Conservation (phyloP, 1,284 basidiomycete genomes). For the Tremellales sp. region DNA sequence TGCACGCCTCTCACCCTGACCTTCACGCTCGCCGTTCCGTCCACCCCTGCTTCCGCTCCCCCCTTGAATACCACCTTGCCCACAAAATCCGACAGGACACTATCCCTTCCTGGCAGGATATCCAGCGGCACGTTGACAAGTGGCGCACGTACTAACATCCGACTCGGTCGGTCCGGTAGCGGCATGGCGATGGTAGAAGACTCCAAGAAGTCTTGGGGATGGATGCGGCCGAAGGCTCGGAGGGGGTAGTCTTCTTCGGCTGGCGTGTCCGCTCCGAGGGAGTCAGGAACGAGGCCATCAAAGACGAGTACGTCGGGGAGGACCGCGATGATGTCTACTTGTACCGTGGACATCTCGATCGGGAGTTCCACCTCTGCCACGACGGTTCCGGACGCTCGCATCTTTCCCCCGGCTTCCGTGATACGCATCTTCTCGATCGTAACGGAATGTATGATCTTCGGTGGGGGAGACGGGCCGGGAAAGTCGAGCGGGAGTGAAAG, state of each 20-base stretch:
- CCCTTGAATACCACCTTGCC: slow-evolving; percentile 47
- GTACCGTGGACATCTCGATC: slow-evolving; percentile 25
- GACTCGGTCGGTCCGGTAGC: slow-evolving; percentile 7
- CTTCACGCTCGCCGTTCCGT: slow-evolving; percentile 37
- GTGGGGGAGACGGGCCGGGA: slow-evolving; percentile 40
- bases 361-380: slow-evolving; percentile 43
- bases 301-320: slow-evolving; percentile 45
- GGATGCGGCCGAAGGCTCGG: slow-evolving; percentile 26
- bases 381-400: slow-evolving; percentile 41
- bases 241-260: slow-evolving; percentile 12
- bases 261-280: slow-evolving; percentile 10
- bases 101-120: slow-evolving; percentile 41
- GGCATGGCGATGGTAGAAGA: not conserved
- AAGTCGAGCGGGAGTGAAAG: slow-evolving; percentile 36
- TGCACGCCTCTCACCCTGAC: slow-evolving; percentile 30
- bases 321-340: slow-evolving; percentile 36
- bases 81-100: slow-evolving; percentile 42
- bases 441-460: slow-evolving; percentile 42
- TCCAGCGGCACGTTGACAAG: slow-evolving; percentile 40
- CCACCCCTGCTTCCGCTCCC: slow-evolving; percentile 45
- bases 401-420: slow-evolving; percentile 32
- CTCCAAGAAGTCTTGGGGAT: slow-evolving; percentile 1
- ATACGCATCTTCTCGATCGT: slow-evolving; percentile 47
- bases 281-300: slow-evolving; percentile 34
- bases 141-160: slow-evolving; percentile 40